Percentiles rank a stretch among this genome's conserved stretches.
phyloP scores from a whole-genome alignment of 2,329 filamentous ascomycete genomes.

The Aplosporella prunicola region DNA sequence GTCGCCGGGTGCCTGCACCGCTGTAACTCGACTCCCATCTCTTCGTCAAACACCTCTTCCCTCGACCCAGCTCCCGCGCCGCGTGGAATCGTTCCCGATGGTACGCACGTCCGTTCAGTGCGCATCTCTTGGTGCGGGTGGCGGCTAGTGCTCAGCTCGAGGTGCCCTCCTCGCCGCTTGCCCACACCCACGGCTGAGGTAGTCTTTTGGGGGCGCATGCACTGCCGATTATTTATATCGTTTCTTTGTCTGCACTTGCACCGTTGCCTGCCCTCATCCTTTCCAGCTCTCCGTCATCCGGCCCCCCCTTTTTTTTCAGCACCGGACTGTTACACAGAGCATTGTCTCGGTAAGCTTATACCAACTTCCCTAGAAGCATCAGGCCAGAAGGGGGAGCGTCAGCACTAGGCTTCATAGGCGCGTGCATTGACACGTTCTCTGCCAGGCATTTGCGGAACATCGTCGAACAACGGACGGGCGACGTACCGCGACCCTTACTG shows the following conservation, averaged over 20 bases:
- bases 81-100: slow-evolving; percentile 1
- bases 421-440: slow-evolving; percentile 11
- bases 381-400: slow-evolving; percentile 1
- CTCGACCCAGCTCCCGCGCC: slow-evolving; percentile 3
- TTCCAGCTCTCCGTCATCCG: neutral
- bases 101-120: slow-evolving; percentile 3
- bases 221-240: slow-evolving; percentile 9
- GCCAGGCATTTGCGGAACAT: slow-evolving; percentile 9
- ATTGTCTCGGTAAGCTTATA: slow-evolving; percentile 10
- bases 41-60: too few species aligned
- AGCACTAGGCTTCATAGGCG: slow-evolving; percentile 9
- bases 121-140: too few species aligned
- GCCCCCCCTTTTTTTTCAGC: neutral
- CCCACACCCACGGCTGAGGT: too few species aligned
- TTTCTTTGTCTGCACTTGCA: slow-evolving; percentile 7
- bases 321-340: neutral
- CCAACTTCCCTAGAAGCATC: slow-evolving; percentile 3
- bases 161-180: too few species aligned
- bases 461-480: too few species aligned
- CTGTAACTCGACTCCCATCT: too few species aligned
- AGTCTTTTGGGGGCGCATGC: slow-evolving; percentile 7
- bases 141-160: slow-evolving; percentile 8
- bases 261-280: neutral
- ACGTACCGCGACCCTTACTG: too few species aligned
- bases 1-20: too few species aligned